Evolutionary conservation across 331 rosid genomes (phyloP), one percentile per base, ranked within the genome.

Genomic region (Acacia pycnantha): DNA sequence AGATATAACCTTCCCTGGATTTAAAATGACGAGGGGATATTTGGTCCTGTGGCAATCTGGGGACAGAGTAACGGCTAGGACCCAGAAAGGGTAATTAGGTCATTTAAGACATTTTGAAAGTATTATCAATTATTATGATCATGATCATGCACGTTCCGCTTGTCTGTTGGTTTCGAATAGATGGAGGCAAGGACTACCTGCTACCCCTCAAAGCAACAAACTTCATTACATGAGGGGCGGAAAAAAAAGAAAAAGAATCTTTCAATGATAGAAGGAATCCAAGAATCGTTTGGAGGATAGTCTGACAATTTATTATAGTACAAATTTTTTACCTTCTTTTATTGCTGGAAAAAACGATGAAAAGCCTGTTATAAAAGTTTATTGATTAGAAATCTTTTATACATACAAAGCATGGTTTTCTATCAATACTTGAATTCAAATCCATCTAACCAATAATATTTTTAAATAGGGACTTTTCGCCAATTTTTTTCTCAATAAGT

Each of bases 1-100:
- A 26, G 15, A 48, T 72, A 80, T 85, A 26, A 51, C 98, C 96
- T 79, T 65, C 3, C 0, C 37, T 8, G 50, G 37, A 26, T 82
- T 66, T 66, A 74, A 79, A 82, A 85, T 72, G 80, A 86, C 76
- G 68, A 11, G 31, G 56, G 72, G 56, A 82, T 79, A 15, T 53
- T 16, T 74, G 37, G 62, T 24, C 27, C 10, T 58, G 71, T 66
- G 69, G n/a, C 33, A 16, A 35, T 8, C n/a, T 29, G 1, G 46
- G 64, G 70, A 2, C 62, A n/a, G 19, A 31, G 84, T 68, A 95
- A 95, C 99, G 99, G 99, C 99, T 95, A 95, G 92, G 90, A 87
- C 31, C 13, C 4, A 15, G 1, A 0, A 54, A 87, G 92, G 97
- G 88, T 82, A 76, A 3, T 3, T 22, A 0, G 0, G 96, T 93